phyloP scores from a whole-genome alignment of 2,329 filamentous ascomycete genomes.

The Fusarium heterosporum region DNA sequence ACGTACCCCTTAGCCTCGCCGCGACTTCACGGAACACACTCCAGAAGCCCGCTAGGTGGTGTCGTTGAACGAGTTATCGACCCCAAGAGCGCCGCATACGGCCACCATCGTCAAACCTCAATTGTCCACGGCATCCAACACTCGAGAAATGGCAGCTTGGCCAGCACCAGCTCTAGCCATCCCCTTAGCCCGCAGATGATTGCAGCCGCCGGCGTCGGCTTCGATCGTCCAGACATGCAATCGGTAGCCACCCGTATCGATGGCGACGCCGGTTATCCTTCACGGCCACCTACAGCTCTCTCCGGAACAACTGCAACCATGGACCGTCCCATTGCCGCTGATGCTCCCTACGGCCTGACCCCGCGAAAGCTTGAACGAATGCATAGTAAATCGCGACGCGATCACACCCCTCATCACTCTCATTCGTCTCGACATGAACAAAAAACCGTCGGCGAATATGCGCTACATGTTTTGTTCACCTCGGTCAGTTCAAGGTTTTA shows the following conservation, averaged over 20 bases:
- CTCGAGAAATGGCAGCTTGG: conserved; percentile 86
- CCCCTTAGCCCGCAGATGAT: conserved; percentile 91
- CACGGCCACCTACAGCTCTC: conserved; percentile 61
- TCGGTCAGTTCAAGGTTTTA: conserved; percentile 67
- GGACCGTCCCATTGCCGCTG: conserved; percentile 61
- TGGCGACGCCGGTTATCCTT: conserved; percentile 53
- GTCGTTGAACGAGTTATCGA: conserved; percentile 67
- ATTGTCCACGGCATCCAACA: conserved; percentile 98
- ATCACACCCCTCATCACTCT: conserved; percentile 79
- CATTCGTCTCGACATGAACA: conserved; percentile 81
- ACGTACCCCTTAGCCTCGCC: conserved; percentile 51
- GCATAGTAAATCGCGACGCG: conserved; percentile 76
- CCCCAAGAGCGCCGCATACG: conserved; percentile 70
- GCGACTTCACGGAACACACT: conserved; percentile 56
- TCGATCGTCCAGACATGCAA: conserved; percentile 66
- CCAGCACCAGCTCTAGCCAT: conserved; percentile 78
- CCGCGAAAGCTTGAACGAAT: conserved; percentile 70
- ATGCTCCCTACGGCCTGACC: conserved; percentile 57
- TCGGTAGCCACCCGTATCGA: conserved; percentile 59
- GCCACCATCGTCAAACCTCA: conserved; percentile 94
- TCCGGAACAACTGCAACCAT: conserved; percentile 55
- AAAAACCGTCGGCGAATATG: conserved; percentile 98
- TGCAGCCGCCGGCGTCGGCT: conserved; percentile 71
- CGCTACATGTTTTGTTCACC: conserved; percentile 94
- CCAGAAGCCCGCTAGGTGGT: conserved; percentile 56